These are phyloP conservation scores for Lipomyces mesembrius DNA, from an alignment of 805 yeast species.

Conservation along the genomic window DNA sequence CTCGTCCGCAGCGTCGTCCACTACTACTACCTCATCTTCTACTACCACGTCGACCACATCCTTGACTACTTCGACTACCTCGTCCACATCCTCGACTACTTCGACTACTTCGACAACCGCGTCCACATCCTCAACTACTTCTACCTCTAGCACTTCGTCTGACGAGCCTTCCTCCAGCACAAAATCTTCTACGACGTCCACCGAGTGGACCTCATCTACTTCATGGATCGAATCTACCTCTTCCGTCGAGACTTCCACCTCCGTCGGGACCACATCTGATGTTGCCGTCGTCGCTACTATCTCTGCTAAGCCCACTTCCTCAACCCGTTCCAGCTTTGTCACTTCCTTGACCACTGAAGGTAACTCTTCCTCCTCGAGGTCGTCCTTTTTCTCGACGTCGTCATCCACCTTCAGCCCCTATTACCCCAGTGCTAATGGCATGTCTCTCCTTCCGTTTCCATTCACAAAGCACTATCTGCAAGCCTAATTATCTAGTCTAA, in stretches of 20 bases:
- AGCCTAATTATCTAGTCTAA: not conserved
- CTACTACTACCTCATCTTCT: conserved; percentile 21
- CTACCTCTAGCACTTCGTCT: conserved; percentile 31
- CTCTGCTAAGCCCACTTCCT: conserved; percentile 33
- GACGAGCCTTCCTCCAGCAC: conserved; percentile 40
- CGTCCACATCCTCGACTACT: conserved; percentile 12
- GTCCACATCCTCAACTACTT: conserved; percentile 36
- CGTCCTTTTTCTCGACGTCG: conserved; percentile 18
- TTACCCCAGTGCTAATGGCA: conserved; percentile 23
- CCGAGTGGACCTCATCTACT: conserved; percentile 42
- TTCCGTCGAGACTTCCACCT: conserved; percentile 33
- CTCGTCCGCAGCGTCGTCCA: conserved; percentile 20
- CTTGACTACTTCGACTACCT: conserved; percentile 15
- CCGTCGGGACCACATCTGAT: conserved; percentile 15
- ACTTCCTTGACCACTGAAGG: conserved; percentile 16
- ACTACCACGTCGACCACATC: conserved; percentile 19
- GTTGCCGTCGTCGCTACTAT: conserved; percentile 24
- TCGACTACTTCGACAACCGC: conserved; percentile 36
- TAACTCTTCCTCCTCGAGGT: conserved; percentile 12
- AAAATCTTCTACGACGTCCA: not conserved
- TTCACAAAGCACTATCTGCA: not conserved
- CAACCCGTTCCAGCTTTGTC: conserved; percentile 12
- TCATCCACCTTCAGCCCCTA: conserved; percentile 24
- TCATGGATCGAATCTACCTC: conserved; percentile 32
- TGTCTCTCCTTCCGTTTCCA: conserved; percentile 13